Base-by-base conservation (phyloP, 371 early-diverging fungal genomes). In the Mucor indicus region DNA sequence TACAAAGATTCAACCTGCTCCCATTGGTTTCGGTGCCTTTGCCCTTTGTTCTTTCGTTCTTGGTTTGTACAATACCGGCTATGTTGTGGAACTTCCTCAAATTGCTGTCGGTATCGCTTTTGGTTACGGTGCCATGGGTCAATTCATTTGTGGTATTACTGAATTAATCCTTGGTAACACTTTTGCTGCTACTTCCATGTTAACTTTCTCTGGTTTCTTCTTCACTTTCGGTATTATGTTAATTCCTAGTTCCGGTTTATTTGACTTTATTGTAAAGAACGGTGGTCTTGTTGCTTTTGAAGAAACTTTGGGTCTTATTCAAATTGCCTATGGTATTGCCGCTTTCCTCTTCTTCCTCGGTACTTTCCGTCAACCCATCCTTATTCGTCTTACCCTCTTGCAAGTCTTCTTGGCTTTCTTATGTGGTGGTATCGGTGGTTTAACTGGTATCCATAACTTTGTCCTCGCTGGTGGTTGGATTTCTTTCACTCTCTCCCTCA, bases 341-440 rank as follows among this genome's bases (percentile, higher is more conserved):
- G 57, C 72, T 2, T 58, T 68, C 27, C 27, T 67, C 9, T 65
- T 63, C 46, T 55, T 72, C 1, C 44, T 72, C 33, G 72, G 64
- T 41, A 56, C 68, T 15, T 48, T 67, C 30, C 60, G 58, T 6
- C 72, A 72, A 39, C 72, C 68, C 29, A 50, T 52, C 19, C 31
- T 68, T 19, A 61, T 72, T 12, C 60, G 68, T 13, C 17, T 54
- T 21, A 47, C 59, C n/a, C 64, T 72, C 10, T 39, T 60, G 11
- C 61, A 58, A 44, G 69, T 72, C 12, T 68, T 68, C 44, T 48
- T 67, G 33, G 59, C 68, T 15, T 72, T 68, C 59, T 50, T 72
- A 24, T 51, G 56, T 20, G 66, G 68, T 30, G 55, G 45, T 25
- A 40, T 72, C 17, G 68, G 66, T 33, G 66, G 55, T 3, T 53